phyloP scores from a whole-genome alignment of 2,329 filamentous ascomycete genomes.

The Annulohypoxylon truncatum region DNA sequence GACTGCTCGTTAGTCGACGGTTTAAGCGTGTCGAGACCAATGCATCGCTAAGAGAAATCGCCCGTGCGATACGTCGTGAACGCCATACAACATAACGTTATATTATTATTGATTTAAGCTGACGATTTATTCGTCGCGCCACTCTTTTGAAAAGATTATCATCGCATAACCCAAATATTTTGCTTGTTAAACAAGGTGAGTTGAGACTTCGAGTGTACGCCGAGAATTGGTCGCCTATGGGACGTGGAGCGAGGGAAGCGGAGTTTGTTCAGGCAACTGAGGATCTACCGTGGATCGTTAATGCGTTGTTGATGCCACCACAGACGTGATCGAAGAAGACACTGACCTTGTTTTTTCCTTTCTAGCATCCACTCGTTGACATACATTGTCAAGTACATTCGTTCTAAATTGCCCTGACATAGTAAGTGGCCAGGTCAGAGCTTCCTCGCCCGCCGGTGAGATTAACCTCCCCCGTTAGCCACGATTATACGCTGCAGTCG shows the following conservation, averaged over 20 bases:
- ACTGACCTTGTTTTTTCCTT: conserved; percentile 36
- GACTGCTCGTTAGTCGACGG: conserved; percentile 36
- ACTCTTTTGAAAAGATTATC: conserved; percentile 48
- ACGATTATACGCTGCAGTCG: conserved; percentile 38
- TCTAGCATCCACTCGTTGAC: conserved; percentile 56
- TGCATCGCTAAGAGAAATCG: conserved; percentile 48
- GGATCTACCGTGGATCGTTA: conserved; percentile 41
- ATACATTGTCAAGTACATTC: conserved; percentile 60
- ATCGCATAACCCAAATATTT: conserved; percentile 30
- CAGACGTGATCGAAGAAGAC: conserved; percentile 8
- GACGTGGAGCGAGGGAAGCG: conserved; percentile 11
- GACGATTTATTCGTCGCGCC: conserved; percentile 52
- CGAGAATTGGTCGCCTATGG: not conserved
- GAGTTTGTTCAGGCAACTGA: conserved; percentile 23
- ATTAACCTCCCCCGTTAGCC: conserved; percentile 35
- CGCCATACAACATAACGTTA: conserved; percentile 37
- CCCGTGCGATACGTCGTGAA: conserved; percentile 44
- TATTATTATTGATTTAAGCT: conserved; percentile 40
- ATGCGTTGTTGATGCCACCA: conserved; percentile 26
- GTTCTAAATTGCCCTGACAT: conserved; percentile 57
- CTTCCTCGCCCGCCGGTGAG: conserved; percentile 16
- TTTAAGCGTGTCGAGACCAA: conserved; percentile 37
- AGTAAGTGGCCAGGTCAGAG: conserved; percentile 45
- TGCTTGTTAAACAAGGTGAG: conserved; percentile 49
- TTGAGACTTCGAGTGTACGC: not conserved